phyloP scores from a whole-genome alignment of 805 yeast species.

The Metschnikowia amazonensis region DNA sequence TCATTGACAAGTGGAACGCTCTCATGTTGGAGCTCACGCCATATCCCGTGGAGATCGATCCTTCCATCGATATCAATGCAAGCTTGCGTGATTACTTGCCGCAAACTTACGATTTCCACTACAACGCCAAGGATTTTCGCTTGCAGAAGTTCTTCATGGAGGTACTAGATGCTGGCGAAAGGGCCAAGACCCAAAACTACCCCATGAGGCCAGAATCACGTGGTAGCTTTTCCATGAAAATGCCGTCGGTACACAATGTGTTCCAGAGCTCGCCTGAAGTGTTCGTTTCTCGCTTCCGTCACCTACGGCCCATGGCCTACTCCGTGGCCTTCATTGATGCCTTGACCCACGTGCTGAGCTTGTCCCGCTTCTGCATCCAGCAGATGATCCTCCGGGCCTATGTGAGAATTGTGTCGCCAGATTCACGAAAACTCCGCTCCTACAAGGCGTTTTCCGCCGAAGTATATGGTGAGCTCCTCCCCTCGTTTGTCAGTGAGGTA shows the following conservation, averaged over 20 bases:
- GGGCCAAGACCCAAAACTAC: constrained; percentile 2
- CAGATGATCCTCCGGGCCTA: constrained; percentile 72
- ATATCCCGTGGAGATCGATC: constrained; percentile 17
- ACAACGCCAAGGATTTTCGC: constrained; percentile 15
- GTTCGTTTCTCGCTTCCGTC: constrained; percentile 18
- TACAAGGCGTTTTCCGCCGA: constrained; percentile 87
- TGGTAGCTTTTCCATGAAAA: constrained; percentile 5
- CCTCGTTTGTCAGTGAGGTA: constrained; percentile 66
- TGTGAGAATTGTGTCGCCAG: constrained; percentile 74
- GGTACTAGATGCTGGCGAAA: constrained; percentile 16
- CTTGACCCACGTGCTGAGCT: constrained; percentile 11
- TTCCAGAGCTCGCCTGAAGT: constrained; percentile 11
- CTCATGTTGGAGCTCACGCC: constrained; percentile 40
- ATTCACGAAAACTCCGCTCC: constrained; percentile 55
- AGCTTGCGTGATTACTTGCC: constrained; percentile 16
- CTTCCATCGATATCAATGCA: constrained; percentile 18
- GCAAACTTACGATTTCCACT: constrained; percentile 3
- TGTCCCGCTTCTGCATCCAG: constrained; percentile 34
- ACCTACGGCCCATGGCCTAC: constrained; percentile 17
- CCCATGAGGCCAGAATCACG: constrained; percentile 8
- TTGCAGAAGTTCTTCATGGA: constrained; percentile 16
- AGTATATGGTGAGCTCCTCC: constrained; percentile 88
- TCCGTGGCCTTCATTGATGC: constrained; percentile 17
- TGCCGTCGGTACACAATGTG: constrained; percentile 1
- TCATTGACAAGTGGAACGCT: constrained; percentile 40